These are phyloP conservation scores for Lactifluus echinatus DNA, from an alignment of 768 basidiomycete species.

Conservation along the genomic window DNA sequence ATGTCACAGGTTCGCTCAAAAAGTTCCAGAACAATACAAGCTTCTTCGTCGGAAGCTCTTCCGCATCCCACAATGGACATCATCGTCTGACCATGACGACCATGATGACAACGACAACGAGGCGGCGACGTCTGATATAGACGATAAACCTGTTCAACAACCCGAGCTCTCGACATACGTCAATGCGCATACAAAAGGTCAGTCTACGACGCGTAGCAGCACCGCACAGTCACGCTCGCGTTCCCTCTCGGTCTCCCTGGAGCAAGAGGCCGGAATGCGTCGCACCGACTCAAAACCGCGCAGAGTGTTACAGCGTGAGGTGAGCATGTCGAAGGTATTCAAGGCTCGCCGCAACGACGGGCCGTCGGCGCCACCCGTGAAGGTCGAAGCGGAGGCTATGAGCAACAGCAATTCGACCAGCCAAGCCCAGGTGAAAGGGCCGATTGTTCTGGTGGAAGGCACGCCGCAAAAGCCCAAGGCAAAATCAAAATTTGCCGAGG, in stretches of 20 bases:
- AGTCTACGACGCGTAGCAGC: not conserved
- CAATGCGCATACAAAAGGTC: not conserved
- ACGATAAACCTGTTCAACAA: not conserved
- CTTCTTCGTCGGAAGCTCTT: conserved; percentile 20
- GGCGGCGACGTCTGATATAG: not conserved
- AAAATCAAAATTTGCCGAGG: not conserved
- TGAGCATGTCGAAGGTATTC: conserved; percentile 71
- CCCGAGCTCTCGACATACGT: not conserved
- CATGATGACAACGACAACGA: conserved; percentile 9
- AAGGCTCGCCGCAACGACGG: conserved; percentile 33
- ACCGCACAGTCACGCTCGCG: conserved; percentile 23
- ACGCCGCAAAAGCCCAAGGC: conserved; percentile 21
- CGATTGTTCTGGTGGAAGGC: conserved; percentile 24
- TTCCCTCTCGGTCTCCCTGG: conserved; percentile 56
- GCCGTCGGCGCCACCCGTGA: conserved; percentile 12
- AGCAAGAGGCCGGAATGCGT: conserved; percentile 45
- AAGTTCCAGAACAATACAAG: conserved; percentile 16
- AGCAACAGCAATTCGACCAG: not conserved
- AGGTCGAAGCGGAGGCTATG: conserved; percentile 18
- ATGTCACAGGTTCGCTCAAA: not conserved
- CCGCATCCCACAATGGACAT: conserved; percentile 18
- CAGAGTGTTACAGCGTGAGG: conserved; percentile 55
- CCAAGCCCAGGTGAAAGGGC: conserved; percentile 19
- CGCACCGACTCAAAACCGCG: conserved; percentile 31
- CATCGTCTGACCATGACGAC: not conserved